These are phyloP conservation scores for Candida bentonensis DNA, from an alignment of 805 yeast species.

Conservation along the genomic window DNA sequence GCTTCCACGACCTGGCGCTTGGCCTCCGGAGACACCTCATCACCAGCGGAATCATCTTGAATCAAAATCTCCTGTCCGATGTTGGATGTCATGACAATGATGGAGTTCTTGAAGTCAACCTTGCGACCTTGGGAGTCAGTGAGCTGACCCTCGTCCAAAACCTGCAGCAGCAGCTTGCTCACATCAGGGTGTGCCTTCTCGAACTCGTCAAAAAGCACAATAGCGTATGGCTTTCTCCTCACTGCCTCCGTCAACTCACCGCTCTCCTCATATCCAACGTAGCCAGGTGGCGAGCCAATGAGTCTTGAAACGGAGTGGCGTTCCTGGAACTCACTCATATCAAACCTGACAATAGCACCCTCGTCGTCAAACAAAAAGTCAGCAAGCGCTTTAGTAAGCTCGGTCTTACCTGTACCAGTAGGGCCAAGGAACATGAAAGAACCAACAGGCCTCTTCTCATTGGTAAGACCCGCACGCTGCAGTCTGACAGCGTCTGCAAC, in stretches of 20 bases:
- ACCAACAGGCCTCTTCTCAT: slow-evolving; percentile 90
- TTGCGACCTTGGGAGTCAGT: slow-evolving; percentile 93
- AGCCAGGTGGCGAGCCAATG: slow-evolving; percentile 97
- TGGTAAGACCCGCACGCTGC: slow-evolving; percentile 92
- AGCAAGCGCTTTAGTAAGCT: slow-evolving; percentile 82
- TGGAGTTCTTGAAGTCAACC: slow-evolving; percentile 87
- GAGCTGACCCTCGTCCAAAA: slow-evolving; percentile 84
- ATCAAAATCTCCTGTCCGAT: slow-evolving; percentile 86
- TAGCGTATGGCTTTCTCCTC: slow-evolving; percentile 87
- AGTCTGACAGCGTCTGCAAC: slow-evolving; percentile 89
- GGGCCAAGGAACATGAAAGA: slow-evolving; percentile 96
- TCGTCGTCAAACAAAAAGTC: slow-evolving; percentile 86
- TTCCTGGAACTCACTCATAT: slow-evolving; percentile 97
- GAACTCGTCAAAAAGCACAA: slow-evolving; percentile 88
- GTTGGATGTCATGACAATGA: slow-evolving; percentile 92
- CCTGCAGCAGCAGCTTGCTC: slow-evolving; percentile 81
- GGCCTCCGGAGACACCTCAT: slow-evolving; percentile 39
- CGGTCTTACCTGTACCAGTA: slow-evolving; percentile 98
- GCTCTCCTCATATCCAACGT: slow-evolving; percentile 84
- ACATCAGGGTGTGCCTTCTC: slow-evolving; percentile 99
- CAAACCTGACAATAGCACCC: slow-evolving; percentile 76
- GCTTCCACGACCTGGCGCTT: slow-evolving; percentile 49
- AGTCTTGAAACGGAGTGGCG: slow-evolving; percentile 80
- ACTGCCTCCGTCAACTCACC: slow-evolving; percentile 97
- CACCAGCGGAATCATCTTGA: slow-evolving; percentile 37